phyloP scores from a whole-genome alignment of 352 stramenopile species.

The Blastocystis hominis region DNA sequence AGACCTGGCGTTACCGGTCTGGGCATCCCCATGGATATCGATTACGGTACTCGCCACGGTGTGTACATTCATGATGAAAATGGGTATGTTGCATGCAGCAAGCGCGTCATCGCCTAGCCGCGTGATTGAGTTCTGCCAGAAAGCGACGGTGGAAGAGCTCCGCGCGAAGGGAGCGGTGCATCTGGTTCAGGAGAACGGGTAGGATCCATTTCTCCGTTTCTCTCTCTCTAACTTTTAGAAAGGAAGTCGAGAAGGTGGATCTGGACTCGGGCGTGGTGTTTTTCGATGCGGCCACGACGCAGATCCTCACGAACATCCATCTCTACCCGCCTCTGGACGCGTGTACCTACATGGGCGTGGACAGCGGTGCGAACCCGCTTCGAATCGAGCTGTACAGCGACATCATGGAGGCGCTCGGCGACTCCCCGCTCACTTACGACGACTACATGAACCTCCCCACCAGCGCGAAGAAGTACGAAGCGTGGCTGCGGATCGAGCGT shows the following conservation, averaged over 20 bases:
- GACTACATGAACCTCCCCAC: constrained; percentile 58
- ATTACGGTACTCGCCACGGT: constrained; percentile 55
- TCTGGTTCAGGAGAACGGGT: constrained; percentile 5
- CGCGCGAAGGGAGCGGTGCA: constrained; percentile 46
- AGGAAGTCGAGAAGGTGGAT: constrained; percentile 47
- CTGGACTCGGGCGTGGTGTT: constrained; percentile 59
- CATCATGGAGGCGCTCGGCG: constrained; percentile 54
- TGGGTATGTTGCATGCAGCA: background rate
- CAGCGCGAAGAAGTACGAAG: background rate
- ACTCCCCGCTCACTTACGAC: constrained; percentile 30
- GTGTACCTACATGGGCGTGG: constrained; percentile 59
- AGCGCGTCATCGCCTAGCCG: background rate
- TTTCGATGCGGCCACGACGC: constrained; percentile 42
- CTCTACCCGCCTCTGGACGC: constrained; percentile 37
- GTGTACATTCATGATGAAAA: constrained; percentile 46
- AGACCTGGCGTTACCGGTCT: constrained; percentile 54
- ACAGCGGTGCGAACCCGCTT: constrained; percentile 46
- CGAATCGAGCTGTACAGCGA: constrained; percentile 59
- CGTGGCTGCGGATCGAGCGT: background rate
- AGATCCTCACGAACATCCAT: constrained; percentile 53
- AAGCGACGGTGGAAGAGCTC: constrained; percentile 49
- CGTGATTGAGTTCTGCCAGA: constrained; percentile 59
- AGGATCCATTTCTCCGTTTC: background rate
- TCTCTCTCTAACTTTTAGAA: background rate
- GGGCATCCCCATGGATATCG: constrained; percentile 44